Evolutionary conservation across 441 rosid species (phyloP), one percentile per base, ranked within the genome.

Genomic region (Macaranga tanarius): DNA sequence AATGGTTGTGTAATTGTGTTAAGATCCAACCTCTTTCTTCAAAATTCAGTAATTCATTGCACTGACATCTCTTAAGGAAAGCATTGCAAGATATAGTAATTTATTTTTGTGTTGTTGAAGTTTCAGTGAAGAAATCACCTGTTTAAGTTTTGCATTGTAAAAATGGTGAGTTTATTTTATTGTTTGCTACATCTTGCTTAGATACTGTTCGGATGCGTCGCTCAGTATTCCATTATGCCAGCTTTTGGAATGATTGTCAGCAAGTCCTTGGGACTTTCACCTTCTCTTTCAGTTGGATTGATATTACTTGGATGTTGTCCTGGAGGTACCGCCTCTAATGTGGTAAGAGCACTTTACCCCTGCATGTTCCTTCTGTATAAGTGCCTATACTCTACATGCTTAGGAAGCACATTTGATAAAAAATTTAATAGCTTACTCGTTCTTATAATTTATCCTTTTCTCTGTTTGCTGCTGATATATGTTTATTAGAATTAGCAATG

Each of bases 271-370:
- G 82, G 88, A 40, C 93, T 89, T 72, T 40, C 88, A 60, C 87
- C 91, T 56, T 75, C 87, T 34, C 85, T 89, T 73, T 84, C 93
- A 10, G 90, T 86, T 73, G 93, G 93, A 68, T 76, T 89, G 74
- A 86, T 87, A 62, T 70, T 89, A 79, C 88, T 89, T 45, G 71
- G 81, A 45, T 87, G 89, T 71, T 86, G 93, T 65, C 93, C 93
- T 51, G 91, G 89, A 20, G 93, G 93, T 62, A 85, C 91, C 7
- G 91, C 93, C 54, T 89, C 91, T 52, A 89, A 84, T 71, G 93
- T 89, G 89, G 90, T 89, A 81, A 79, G 85, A 56, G 22, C 72
- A 64, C 65, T 55, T 64, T 65, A 17, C 13, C 67, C 50, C 75
- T 34, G 63, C 19, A 38, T 44, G 69, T 66, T 62, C 11, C 12